Evolutionary conservation across 2,329 filamentous ascomycete genomes (phyloP).

Genomic region (Zymoseptoria brevis): DNA sequence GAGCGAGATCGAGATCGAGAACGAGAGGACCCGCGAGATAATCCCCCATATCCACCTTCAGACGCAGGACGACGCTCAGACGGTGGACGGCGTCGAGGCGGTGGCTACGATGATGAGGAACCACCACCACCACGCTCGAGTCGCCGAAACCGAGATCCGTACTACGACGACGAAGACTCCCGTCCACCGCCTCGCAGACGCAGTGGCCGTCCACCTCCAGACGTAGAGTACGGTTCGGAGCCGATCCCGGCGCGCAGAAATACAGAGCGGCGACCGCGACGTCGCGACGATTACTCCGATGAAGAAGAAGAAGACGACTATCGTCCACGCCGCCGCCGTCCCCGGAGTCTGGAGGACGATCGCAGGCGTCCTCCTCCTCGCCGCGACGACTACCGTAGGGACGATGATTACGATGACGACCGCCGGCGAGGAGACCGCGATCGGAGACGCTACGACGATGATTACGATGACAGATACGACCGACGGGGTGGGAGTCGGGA

Average conservation of each 20-base stretch:
- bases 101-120: conserved; percentile 13
- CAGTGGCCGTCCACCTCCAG: conserved; percentile 12
- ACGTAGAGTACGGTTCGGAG: conserved; percentile 24
- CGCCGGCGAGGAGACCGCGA: conserved; percentile 8
- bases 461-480: conserved; percentile 18
- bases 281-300: conserved; percentile 19
- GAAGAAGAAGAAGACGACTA: conserved; percentile 17
- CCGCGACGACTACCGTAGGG: conserved; percentile 15
- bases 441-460: conserved; percentile 15
- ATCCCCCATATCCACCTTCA: conserved; percentile 13
- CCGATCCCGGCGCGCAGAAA: conserved; percentile 22
- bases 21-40: neutral
- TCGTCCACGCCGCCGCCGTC: conserved; percentile 9
- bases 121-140: conserved; percentile 10
- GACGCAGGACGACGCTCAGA: conserved; percentile 4
- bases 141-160: conserved; percentile 11
- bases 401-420: conserved; percentile 20
- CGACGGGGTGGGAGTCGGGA: conserved; percentile 14
- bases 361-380: conserved; percentile 11
- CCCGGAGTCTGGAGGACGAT: conserved; percentile 13
- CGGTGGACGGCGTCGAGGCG: conserved; percentile 6
- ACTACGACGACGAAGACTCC: conserved; percentile 19
- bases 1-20: conserved; percentile 2
- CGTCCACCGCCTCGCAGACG: conserved; percentile 21
- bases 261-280: conserved; percentile 17